Percentiles rank a stretch among this genome's conserved stretches.
Conservation (phyloP, 2,329 filamentous ascomycete species). For the Rugonectria rugulosa region DNA sequence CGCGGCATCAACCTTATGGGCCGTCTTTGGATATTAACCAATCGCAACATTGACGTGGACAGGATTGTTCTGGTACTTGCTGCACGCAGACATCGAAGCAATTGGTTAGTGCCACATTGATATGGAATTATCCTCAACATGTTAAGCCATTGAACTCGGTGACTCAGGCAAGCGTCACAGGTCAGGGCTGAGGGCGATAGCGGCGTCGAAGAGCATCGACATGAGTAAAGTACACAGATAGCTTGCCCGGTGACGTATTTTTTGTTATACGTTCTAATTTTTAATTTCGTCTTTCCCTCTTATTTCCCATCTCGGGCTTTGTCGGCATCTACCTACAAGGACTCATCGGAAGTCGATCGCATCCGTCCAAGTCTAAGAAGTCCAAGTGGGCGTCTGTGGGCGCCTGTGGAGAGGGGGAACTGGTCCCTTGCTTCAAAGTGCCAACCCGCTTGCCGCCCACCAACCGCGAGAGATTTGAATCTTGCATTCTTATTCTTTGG, state of each 20-base stretch:
- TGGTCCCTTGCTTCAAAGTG: neutral
- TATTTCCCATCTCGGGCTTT: constrained; percentile 5
- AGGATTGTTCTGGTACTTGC: no score
- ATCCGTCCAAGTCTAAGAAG: constrained; percentile 15
- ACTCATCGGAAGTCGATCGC: constrained; percentile 8
- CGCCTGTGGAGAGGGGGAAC: neutral
- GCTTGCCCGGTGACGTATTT: neutral
- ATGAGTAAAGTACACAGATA: neutral
- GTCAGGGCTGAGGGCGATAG: constrained; percentile 2
- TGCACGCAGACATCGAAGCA: no score
- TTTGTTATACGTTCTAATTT: neutral
- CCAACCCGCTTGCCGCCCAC: constrained; percentile 1
- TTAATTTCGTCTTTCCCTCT: neutral
- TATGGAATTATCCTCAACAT: no score
- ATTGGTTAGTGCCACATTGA: no score
- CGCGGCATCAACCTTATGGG: no score
- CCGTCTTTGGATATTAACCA: no score
- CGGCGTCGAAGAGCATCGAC: no score
- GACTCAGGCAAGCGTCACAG: no score
- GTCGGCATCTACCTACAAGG: constrained; percentile 11
- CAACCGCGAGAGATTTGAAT: neutral
- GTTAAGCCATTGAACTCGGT: no score
- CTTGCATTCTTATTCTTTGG: neutral
- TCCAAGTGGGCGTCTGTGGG: no score
- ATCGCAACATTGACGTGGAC: no score